Evolutionary conservation across 148 eudicot genomes (phyloP), one percentile per base, ranked within the genome.

Genomic region (Nepenthes mirabilis): DNA sequence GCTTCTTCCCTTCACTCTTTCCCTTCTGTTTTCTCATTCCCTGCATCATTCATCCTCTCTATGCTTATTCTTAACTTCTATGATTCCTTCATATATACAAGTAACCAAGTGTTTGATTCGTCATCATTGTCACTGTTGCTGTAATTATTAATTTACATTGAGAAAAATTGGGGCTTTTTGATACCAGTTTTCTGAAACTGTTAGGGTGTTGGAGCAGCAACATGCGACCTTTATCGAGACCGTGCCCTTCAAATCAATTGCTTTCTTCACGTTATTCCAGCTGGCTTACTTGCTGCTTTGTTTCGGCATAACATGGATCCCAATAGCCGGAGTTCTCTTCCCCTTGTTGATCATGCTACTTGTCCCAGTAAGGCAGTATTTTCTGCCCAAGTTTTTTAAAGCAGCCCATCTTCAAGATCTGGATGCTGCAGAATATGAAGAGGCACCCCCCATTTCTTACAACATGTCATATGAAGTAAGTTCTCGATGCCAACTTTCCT

Each of bases 361-460:
- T 63, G 95, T 93, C 54, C 99, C 99, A 4, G 95, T 89, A 54
- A 81, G 99, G 61, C 99, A 93, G 64, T 93, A 84, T 70, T 35
- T 84, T 55, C 85, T 93, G 43, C 89, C 99, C 10, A 82, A 75
- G 70, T 83, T 88, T 64, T 93, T 88, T 71, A 93, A 93, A 74
- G 88, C 75, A 43, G 91, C 72, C 63, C 99, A 93, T 80, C 87
- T 93, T 72, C 99, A 93, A 74, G 99, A 93, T 65, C 68, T 93
- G 58, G 99, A 93, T 74, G 95, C 96, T 68, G 89, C 99, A 11
- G 99, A 86, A 65, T 93, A 86, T 56, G 99, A 88, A 81, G 99
- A 93, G 72, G 74, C 87, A n/a, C 85, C 89, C 54, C 79, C 91
- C 48, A 74, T 84, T 45, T 32, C 81, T 35, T 93, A 81, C 75